phyloP scores from a whole-genome alignment of 306 rosid genomes.

The Phaseolus lunatus region DNA sequence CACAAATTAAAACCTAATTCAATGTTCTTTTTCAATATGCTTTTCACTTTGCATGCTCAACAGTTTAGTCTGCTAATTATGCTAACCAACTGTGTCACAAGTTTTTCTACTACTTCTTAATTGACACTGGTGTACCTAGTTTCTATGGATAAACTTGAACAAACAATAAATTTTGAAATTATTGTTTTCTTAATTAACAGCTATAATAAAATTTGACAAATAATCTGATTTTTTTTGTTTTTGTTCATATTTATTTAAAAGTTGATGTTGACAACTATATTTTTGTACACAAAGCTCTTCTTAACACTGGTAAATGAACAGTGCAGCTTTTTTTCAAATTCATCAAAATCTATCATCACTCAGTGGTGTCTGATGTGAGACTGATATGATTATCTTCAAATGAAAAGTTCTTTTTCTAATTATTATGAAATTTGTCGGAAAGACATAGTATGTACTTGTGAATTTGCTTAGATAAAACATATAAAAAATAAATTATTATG shows the following conservation, averaged over 20 bases:
- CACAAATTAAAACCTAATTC: no score
- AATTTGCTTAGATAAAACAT: no score
- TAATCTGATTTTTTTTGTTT: no score
- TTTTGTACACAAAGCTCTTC: not conserved
- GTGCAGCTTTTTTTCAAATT: constrained; percentile 43
- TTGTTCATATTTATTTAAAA: not conserved
- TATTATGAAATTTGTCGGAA: constrained; percentile 1
- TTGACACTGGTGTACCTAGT: no score
- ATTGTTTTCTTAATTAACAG: no score
- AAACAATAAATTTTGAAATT: no score
- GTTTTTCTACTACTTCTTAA: not conserved
- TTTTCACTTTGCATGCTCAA: constrained; percentile 1
- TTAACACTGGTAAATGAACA: constrained; percentile 37
- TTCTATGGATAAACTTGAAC: no score
- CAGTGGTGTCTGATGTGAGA: constrained; percentile 35
- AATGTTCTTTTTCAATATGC: not conserved
- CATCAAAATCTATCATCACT: constrained; percentile 8
- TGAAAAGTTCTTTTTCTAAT: constrained; percentile 13
- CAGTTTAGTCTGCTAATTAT: not conserved
- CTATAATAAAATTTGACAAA: no score
- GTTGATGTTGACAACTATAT: not conserved
- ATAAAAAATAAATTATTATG: not conserved
- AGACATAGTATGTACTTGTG: not conserved
- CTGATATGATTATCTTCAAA: constrained; percentile 36
- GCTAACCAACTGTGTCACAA: not conserved